phyloP scores from a whole-genome alignment of 192 early-diverging fungal genomes.

The Coemansia sp. region DNA sequence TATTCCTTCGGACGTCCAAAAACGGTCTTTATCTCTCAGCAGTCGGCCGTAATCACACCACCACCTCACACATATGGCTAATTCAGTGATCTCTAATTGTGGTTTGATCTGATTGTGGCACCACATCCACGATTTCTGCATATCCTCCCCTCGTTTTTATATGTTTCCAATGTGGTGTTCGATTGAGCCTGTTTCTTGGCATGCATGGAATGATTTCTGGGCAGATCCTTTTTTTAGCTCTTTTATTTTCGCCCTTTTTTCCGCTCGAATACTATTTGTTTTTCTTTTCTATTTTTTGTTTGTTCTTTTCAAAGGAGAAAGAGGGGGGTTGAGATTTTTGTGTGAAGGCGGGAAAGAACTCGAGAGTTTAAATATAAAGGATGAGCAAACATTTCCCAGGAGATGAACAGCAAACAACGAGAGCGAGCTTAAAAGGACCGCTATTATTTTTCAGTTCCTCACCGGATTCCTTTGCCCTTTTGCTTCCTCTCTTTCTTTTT shows the following conservation, averaged over 20 bases:
- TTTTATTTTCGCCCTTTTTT: not conserved
- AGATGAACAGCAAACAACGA: too few relatives aligned
- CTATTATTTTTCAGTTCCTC: not conserved
- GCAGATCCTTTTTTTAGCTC: not conserved
- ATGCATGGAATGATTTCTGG: not conserved
- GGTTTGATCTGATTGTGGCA: too few relatives aligned
- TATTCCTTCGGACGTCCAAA: too few relatives aligned
- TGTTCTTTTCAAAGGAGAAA: not conserved
- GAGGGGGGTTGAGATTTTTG: not conserved
- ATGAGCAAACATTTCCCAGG: not conserved
- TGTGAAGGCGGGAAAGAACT: not conserved
- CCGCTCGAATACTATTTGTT: not conserved
- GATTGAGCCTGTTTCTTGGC: not conserved
- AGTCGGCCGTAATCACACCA: too few relatives aligned
- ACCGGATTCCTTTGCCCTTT: not conserved
- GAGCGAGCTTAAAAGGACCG: not conserved
- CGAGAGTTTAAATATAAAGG: not conserved
- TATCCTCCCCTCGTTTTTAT: too few relatives aligned
- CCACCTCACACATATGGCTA: too few relatives aligned
- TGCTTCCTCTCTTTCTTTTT: not conserved
- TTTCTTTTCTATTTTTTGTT: not conserved
- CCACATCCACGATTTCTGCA: too few relatives aligned
- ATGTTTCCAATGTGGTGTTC: too few relatives aligned
- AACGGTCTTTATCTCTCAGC: too few relatives aligned
- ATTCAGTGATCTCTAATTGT: too few relatives aligned